Conservation (phyloP, 106 monocot species). For the Apostasia ramifera region DNA sequence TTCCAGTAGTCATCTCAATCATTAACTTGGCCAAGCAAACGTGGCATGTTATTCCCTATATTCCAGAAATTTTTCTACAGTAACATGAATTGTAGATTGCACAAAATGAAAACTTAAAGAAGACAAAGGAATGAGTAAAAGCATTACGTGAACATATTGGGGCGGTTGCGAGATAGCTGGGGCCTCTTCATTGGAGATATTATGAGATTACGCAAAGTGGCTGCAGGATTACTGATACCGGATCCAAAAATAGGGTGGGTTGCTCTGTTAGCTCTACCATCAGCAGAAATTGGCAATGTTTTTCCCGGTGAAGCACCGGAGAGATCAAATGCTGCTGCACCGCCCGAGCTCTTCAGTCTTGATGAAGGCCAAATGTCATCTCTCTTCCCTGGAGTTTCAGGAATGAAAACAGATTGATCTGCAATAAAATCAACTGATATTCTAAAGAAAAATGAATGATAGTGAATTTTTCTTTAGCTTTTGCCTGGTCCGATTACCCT, state of each 20-base stretch:
- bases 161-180: slow-evolving; percentile 39
- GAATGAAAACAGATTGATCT: slow-evolving; percentile 77
- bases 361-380: slow-evolving; percentile 59
- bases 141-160: slow-evolving; percentile 53
- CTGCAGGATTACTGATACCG: slow-evolving; percentile 54
- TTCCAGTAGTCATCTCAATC: no score
- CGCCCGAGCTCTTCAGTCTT: slow-evolving; percentile 40
- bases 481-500: slow-evolving; percentile 36
- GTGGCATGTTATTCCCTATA: no score
- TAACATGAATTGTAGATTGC: no score
- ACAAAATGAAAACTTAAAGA: background rate
- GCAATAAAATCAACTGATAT: slow-evolving; percentile 51
- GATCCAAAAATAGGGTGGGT: slow-evolving; percentile 41
- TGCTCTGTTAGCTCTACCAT: slow-evolving; percentile 33
- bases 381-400: slow-evolving; percentile 92
- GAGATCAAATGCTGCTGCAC: slow-evolving; percentile 35
- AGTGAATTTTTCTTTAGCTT: background rate
- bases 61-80: no score
- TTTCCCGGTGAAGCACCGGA: slow-evolving; percentile 66
- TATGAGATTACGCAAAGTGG: slow-evolving; percentile 53
- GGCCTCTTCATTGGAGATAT: slow-evolving; percentile 58
- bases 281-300: slow-evolving; percentile 13
- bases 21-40: no score
- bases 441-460: slow-evolving; percentile 2
- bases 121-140: slow-evolving; percentile 3